Percentiles rank a stretch among this genome's conserved stretches.
These are phyloP conservation scores for Penicillium tannophilum DNA, from an alignment of 495 filamentous ascomycete genomes.

Conservation along the genomic window DNA sequence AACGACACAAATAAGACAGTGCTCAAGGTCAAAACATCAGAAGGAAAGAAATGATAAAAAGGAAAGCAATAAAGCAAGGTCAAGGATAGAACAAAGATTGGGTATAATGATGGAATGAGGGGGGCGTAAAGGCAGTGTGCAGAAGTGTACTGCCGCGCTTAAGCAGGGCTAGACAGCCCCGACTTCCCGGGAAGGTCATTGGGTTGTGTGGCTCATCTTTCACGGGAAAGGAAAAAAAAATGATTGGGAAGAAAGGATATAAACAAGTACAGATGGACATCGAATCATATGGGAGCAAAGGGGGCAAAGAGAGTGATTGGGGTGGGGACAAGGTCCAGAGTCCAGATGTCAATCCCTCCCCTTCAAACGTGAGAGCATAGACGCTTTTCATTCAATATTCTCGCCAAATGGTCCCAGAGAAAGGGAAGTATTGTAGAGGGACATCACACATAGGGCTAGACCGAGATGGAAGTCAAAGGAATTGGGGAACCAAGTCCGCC, in stretches of 20 bases:
- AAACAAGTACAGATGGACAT: background rate
- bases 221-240: background rate
- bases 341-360: background rate
- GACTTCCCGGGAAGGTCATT: constrained; percentile 5
- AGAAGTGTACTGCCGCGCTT: constrained; percentile 7
- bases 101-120: background rate
- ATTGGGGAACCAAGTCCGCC: constrained; percentile 5
- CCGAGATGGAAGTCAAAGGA: background rate
- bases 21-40: background rate
- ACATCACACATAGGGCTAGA: background rate
- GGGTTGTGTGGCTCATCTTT: constrained; percentile 2
- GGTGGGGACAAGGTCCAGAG: background rate
- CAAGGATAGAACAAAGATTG: background rate
- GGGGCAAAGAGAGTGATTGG: background rate
- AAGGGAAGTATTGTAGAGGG: background rate
- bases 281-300: background rate
- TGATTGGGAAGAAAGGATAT: background rate
- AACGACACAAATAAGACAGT: background rate
- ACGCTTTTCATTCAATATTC: background rate
- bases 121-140: background rate
- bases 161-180: constrained; percentile 5
- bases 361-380: background rate
- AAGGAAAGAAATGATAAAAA: background rate
- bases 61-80: background rate
- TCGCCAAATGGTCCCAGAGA: background rate